Evolutionary conservation across 805 yeast genomes (phyloP).

Genomic region (Sugiyamaella mastotermitis): DNA sequence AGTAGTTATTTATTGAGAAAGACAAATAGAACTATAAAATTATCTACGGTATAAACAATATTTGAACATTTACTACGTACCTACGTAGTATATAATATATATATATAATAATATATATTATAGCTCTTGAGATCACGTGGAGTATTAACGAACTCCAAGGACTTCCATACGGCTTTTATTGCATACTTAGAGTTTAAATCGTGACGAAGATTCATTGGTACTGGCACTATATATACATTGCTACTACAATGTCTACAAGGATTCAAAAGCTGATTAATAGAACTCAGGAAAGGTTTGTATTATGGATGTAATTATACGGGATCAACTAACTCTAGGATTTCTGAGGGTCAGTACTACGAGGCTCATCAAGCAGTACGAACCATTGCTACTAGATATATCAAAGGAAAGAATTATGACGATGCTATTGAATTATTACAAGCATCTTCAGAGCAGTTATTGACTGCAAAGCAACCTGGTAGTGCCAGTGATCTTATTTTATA

Average conservation of each 20-base stretch:
- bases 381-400: conserved; percentile 76
- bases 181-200: no score
- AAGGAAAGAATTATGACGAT: conserved; percentile 56
- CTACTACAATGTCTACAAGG: conserved; percentile 7
- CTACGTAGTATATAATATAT: no score
- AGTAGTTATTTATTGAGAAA: no score
- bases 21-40: no score
- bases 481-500: conserved; percentile 72
- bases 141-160: no score
- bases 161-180: no score
- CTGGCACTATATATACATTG: no score
- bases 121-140: no score
- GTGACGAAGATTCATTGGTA: no score
- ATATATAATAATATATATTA: no score
- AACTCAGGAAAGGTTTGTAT: conserved; percentile 19
- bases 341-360: conserved; percentile 76
- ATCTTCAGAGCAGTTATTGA: conserved; percentile 62
- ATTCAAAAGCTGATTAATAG: conserved; percentile 18
- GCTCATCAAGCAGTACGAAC: conserved; percentile 95
- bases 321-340: conserved; percentile 41
- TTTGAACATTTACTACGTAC: no score
- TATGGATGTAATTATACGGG: not conserved
- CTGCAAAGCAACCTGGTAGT: conserved; percentile 69
- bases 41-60: no score
- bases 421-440: conserved; percentile 71